Evolutionary conservation across 1,284 basidiomycete species (phyloP).

Genomic region (Pseudozyma tsukubaensis): DNA sequence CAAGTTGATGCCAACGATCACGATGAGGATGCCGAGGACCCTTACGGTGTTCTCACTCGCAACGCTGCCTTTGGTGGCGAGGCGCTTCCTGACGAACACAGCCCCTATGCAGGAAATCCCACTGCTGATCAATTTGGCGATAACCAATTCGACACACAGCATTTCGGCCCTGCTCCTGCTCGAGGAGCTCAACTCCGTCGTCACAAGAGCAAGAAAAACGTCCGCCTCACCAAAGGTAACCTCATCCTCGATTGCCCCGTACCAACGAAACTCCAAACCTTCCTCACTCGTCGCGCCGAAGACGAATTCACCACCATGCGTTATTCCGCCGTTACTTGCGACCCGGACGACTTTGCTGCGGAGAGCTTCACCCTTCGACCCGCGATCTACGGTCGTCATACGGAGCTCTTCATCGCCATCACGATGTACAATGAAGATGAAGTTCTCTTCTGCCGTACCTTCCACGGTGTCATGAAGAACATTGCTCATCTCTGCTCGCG

Average conservation of each 20-base stretch:
- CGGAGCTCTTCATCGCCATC: slow-evolving; percentile 83
- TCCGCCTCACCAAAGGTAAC: slow-evolving; percentile 68
- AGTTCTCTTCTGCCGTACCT: slow-evolving; percentile 87
- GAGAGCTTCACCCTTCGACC: slow-evolving; percentile 87
- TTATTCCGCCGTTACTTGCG: slow-evolving; percentile 66
- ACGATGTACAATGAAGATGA: slow-evolving; percentile 96
- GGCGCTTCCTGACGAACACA: slow-evolving; percentile 6
- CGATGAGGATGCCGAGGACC: slow-evolving; percentile 23
- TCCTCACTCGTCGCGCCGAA: slow-evolving; percentile 82
- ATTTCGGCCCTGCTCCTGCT: slow-evolving; percentile 65
- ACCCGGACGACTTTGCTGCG: slow-evolving; percentile 87
- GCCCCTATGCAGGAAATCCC: slow-evolving; percentile 10
- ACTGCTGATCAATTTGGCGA: slow-evolving; percentile 21
- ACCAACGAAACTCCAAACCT: slow-evolving; percentile 64
- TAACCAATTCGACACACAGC: slow-evolving; percentile 57
- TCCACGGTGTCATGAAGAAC: slow-evolving; percentile 90
- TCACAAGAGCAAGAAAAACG: slow-evolving; percentile 69
- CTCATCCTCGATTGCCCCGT: slow-evolving; percentile 69
- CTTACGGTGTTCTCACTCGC: slow-evolving; percentile 29
- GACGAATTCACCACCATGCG: slow-evolving; percentile 84
- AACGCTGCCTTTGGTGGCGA: slow-evolving; percentile 26
- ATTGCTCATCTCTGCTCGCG: slow-evolving; percentile 79
- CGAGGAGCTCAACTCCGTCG: slow-evolving; percentile 64
- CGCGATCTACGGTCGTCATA: slow-evolving; percentile 81
- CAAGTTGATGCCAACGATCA: slow-evolving; percentile 20